A percentile compares a stretch with the other conserved stretches of the same genome.
phyloP scores from a whole-genome alignment of 139 green algal genomes.

The Eudorina sp. region DNA sequence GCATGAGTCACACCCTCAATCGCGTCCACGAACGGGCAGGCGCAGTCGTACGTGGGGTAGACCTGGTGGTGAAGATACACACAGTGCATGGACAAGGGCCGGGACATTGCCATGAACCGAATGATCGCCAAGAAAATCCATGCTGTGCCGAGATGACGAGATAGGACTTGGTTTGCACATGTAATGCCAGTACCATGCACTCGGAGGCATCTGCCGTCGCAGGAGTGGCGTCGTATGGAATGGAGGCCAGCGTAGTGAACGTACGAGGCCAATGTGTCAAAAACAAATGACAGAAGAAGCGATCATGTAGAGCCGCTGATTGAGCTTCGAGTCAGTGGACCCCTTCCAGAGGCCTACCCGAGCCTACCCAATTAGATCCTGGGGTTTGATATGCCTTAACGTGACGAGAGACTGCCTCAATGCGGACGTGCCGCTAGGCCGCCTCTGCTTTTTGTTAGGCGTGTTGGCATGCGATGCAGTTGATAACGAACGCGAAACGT shows the following conservation, averaged over 20 bases:
- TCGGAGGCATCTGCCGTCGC: no score
- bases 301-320: constrained; percentile 50
- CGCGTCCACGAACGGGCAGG: constrained; percentile 96
- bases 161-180: no score
- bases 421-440: constrained; percentile 26
- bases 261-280: no score
- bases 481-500: not conserved
- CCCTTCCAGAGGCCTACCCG: constrained; percentile 40
- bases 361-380: constrained; percentile 39
- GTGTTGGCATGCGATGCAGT: not conserved
- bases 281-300: no score
- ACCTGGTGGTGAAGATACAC: no score
- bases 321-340: constrained; percentile 51
- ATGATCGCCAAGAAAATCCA: no score
- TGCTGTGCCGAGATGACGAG: no score
- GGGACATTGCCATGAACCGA: no score
- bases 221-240: no score
- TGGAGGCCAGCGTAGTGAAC: no score
- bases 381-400: constrained; percentile 8
- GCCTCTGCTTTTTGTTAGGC: constrained; percentile 63
- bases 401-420: constrained; percentile 57
- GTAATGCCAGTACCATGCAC: no score
- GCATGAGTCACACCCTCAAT: constrained; percentile 97
- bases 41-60: constrained; percentile 99
- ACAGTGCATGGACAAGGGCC: no score